phyloP scores from a whole-genome alignment of 2,329 filamentous ascomycete species.

The Dothiorella sarmentorum region DNA sequence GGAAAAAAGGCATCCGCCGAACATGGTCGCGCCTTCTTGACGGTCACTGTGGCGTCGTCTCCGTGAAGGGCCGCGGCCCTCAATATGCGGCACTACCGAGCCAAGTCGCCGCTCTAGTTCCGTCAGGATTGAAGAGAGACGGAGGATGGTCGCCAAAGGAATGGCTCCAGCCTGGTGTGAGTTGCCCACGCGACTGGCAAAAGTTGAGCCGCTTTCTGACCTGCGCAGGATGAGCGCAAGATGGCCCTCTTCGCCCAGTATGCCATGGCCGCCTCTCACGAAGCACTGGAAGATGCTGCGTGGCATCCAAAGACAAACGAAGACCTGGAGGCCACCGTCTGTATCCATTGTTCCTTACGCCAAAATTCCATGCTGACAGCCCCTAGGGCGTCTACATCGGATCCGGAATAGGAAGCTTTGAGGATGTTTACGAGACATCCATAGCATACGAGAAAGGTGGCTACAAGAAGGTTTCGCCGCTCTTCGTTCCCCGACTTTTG shows the following conservation, averaged over 20 bases:
- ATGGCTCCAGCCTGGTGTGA: slow-evolving; percentile 40
- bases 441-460: slow-evolving; percentile 72
- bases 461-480: slow-evolving; percentile 86
- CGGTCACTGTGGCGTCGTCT: slow-evolving; percentile 75
- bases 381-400: slow-evolving; percentile 79
- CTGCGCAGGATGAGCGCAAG: slow-evolving; percentile 61
- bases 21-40: slow-evolving; percentile 81
- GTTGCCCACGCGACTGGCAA: slow-evolving; percentile 15
- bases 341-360: slow-evolving; percentile 35
- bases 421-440: slow-evolving; percentile 83
- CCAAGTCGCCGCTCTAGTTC: slow-evolving; percentile 80
- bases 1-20: slow-evolving; percentile 57
- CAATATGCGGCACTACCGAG: slow-evolving; percentile 73
- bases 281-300: slow-evolving; percentile 78
- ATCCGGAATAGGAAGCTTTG: slow-evolving; percentile 91
- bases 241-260: slow-evolving; percentile 94
- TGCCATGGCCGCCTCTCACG: slow-evolving; percentile 78
- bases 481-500: slow-evolving; percentile 88
- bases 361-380: not conserved
- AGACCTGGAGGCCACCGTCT: slow-evolving; percentile 64
- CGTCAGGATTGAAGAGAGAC: slow-evolving; percentile 47
- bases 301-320: slow-evolving; percentile 64
- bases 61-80: slow-evolving; percentile 60
- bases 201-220: slow-evolving; percentile 40
- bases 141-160: slow-evolving; percentile 48